Percentiles rank a stretch among this genome's conserved stretches.
Evolutionary conservation across 1,284 basidiomycete species (phyloP).

Genomic region (Athelia sp.): DNA sequence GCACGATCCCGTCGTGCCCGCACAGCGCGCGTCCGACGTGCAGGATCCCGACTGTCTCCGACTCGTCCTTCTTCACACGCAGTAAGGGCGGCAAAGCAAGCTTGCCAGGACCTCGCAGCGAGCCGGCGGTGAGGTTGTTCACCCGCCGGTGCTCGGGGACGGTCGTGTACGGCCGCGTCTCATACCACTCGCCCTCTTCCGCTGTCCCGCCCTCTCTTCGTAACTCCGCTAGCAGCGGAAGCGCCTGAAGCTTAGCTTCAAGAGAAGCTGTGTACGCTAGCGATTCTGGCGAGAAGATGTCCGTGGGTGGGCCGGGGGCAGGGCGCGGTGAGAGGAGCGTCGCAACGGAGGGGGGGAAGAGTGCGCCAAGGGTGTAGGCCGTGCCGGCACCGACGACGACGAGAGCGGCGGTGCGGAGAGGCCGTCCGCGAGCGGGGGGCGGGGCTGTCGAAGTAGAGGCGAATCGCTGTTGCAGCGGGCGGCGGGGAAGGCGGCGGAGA

Average conservation of each 20-base stretch:
- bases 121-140: conserved; percentile 82
- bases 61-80: conserved; percentile 51
- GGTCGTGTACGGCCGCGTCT: conserved; percentile 70
- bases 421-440: too few relatives aligned
- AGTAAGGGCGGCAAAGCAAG: conserved; percentile 57
- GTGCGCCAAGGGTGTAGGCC: conserved; percentile 50
- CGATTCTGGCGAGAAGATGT: conserved; percentile 59
- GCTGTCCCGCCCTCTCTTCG: conserved; percentile 21
- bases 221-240: conserved; percentile 57
- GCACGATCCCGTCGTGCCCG: conserved; percentile 69
- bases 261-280: conserved; percentile 54
- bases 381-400: conserved; percentile 1
- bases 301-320: conserved; percentile 59
- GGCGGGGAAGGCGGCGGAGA: too few relatives aligned
- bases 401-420: background rate
- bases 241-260: conserved; percentile 64
- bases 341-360: conserved; percentile 59
- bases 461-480: too few relatives aligned
- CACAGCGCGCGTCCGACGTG: conserved; percentile 65
- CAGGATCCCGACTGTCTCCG: conserved; percentile 48
- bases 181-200: conserved; percentile 64
- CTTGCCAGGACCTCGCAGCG: conserved; percentile 75
- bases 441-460: too few relatives aligned
- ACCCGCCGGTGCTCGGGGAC: conserved; percentile 67
- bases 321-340: conserved; percentile 67